Base-by-base conservation (phyloP, 148 eudicot genomes). In the Chenopodium quinoa region DNA sequence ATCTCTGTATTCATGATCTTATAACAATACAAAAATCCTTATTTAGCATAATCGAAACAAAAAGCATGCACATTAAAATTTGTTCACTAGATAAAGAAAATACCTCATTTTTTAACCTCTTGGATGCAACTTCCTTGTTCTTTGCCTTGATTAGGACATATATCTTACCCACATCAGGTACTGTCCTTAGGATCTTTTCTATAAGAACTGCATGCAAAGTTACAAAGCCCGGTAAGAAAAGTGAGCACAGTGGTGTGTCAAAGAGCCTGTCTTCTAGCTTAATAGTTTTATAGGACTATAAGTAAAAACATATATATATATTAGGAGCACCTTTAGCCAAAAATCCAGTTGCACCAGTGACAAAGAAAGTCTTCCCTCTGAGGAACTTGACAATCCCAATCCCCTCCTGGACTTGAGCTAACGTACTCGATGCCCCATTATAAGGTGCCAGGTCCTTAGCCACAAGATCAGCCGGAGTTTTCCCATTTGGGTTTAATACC, bases 311-410 rank as follows among this genome's bases (percentile, higher is more conserved):
- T 31, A 31, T 31, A 31, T 31, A 6, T 11, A 12, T 60, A 48
- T 27, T 32, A 70, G n/a, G 75, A 71, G 63, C 79, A 94, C 99
- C 99, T 94, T 96, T 96, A 60, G 97, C 99, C 75, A 96, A 74
- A 81, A 96, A 96, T 2, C 99, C 99, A 77, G 99, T 96, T 80
- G 93, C 95, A 75, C 99, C 99, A 67, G 99, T 96, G 70, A 96
- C 79, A 75, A 96, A 89, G 74, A 93, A 90, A 40, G 84, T 58
- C 80, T 96, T 96, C 47, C 95, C 99, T 69, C 84, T 81, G 6
- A 96, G 91, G 80, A 91, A 92, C 80, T 89, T 88, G 78, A 86
- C 83, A 82, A 96, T 96, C 32, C 99, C 98, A 79, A 92, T 88
- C 31, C 94, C 97, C 60, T 91, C 86, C 48, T 83, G 77, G 72